Percentiles rank a stretch among this genome's conserved stretches.
Conservation (phyloP, 1,139 yeast species). For the Debaryomyces nepalensis region DNA sequence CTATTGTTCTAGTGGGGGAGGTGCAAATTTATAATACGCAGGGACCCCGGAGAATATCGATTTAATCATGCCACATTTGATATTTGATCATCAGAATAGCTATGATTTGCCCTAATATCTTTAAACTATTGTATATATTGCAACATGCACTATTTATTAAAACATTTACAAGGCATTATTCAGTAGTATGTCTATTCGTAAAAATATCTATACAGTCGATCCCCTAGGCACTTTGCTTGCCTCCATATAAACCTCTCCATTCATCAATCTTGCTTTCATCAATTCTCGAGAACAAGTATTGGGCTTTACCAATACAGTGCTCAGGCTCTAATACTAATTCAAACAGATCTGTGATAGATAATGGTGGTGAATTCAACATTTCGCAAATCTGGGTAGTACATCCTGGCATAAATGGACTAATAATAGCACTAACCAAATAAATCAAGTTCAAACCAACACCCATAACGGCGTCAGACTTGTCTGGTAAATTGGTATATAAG, state of each 20-base stretch:
- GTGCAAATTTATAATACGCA: not conserved
- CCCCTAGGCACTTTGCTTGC: conserved; percentile 46
- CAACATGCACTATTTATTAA: no score
- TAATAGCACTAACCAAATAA: conserved; percentile 77
- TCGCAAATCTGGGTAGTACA: conserved; percentile 70
- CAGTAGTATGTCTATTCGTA: not conserved
- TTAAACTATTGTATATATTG: no score
- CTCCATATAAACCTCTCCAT: conserved; percentile 90
- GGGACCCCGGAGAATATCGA: conserved; percentile 8
- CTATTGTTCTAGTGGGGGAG: conserved; percentile 8
- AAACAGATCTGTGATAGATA: conserved; percentile 78
- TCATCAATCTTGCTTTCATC: conserved; percentile 86
- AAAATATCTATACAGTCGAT: not conserved
- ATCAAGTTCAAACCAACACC: conserved; percentile 90
- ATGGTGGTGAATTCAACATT: conserved; percentile 81
- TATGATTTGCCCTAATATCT: no score
- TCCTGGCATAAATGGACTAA: conserved; percentile 91
- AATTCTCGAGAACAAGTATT: conserved; percentile 87
- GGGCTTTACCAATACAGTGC: conserved; percentile 89
- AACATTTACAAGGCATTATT: not conserved
- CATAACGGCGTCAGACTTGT: conserved; percentile 87
- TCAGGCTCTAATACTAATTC: conserved; percentile 72
- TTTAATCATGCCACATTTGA: not conserved
- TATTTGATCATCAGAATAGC: not conserved
- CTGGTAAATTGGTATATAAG: conserved; percentile 75